Evolutionary conservation across 306 rosid genomes (phyloP).

Genomic region (Cicer yamashitae): DNA sequence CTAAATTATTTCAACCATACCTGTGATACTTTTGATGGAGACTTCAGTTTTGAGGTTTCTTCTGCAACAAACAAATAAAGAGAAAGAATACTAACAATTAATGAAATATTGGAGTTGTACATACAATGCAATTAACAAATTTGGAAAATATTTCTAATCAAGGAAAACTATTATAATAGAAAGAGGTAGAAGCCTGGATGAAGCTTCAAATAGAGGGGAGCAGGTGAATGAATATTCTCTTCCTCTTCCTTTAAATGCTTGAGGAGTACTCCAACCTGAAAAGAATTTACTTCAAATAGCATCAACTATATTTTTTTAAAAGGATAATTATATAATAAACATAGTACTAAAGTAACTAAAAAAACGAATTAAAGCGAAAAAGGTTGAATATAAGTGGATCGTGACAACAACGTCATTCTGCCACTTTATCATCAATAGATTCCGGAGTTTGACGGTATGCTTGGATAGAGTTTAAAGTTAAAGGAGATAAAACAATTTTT

Average conservation of each 20-base stretch:
- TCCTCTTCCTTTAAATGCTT: constrained; percentile 30
- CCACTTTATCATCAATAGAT: too few species aligned
- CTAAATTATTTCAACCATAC: constrained; percentile 35
- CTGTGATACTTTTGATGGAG: constrained; percentile 33
- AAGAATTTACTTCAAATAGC: neutral
- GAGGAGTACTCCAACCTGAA: constrained; percentile 34
- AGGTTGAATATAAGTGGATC: too few species aligned
- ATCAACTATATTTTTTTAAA: neutral
- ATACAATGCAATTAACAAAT: constrained; percentile 10
- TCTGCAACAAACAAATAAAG: constrained; percentile 31
- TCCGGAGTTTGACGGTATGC: neutral
- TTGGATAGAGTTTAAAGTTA: neutral
- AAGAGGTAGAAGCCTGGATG: constrained; percentile 35
- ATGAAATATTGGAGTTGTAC: constrained; percentile 17
- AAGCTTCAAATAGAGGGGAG: constrained; percentile 39
- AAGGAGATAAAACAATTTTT: neutral
- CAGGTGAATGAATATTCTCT: constrained; percentile 23
- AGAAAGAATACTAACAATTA: constrained; percentile 16
- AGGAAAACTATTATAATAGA: neutral
- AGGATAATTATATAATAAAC: too few species aligned
- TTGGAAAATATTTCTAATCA: constrained; percentile 28
- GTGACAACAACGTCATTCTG: too few species aligned
- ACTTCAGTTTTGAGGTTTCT: constrained; percentile 22
- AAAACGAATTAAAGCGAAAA: too few species aligned
- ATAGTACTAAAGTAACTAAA: too few species aligned